These are phyloP conservation scores for Penicillium capsulatum DNA, from an alignment of 2,329 filamentous ascomycete genomes.

Conservation along the genomic window DNA sequence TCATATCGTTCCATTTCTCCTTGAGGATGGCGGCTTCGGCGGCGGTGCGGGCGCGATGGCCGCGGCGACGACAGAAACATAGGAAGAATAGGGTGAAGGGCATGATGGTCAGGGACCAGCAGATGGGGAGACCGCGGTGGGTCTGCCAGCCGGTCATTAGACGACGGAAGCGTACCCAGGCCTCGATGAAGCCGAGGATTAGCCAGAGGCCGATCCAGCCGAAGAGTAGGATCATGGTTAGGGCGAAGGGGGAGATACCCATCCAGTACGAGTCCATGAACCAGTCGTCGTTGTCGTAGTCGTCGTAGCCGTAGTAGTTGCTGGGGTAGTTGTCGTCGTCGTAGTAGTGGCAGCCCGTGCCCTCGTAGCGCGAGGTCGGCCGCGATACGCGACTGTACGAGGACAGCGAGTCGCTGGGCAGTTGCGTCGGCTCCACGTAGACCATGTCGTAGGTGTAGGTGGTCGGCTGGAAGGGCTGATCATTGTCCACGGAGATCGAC, in stretches of 20 bases:
- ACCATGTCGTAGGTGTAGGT: slow-evolving; percentile 25
- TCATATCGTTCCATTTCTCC: slow-evolving; percentile 25
- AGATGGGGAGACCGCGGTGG: slow-evolving; percentile 29
- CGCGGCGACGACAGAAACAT: slow-evolving; percentile 23
- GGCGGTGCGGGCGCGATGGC: slow-evolving; percentile 26
- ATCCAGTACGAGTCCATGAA: slow-evolving; percentile 19
- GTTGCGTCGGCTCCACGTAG: slow-evolving; percentile 29
- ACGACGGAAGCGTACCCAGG: slow-evolving; percentile 30
- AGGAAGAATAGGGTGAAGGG: slow-evolving; percentile 17
- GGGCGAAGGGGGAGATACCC: slow-evolving; percentile 24
- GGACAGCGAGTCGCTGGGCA: slow-evolving; percentile 19
- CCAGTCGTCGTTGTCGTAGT: slow-evolving; percentile 19
- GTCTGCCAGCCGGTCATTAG: slow-evolving; percentile 35
- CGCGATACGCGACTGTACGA: slow-evolving; percentile 19
- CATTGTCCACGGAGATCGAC: slow-evolving; percentile 22
- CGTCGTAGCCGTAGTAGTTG: slow-evolving; percentile 2
- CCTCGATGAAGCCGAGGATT: slow-evolving; percentile 28
- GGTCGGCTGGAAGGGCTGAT: slow-evolving; percentile 22
- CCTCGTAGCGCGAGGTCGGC: slow-evolving; percentile 16
- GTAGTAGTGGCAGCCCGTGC: slow-evolving; percentile 14
- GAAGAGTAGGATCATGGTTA: slow-evolving; percentile 22
- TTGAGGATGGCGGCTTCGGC: slow-evolving; percentile 25
- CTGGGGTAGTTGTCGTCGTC: neutral
- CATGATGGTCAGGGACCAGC: slow-evolving; percentile 26
- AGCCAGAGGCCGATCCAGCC: slow-evolving; percentile 29